Evolutionary conservation across 768 basidiomycete genomes (phyloP), one percentile per base, ranked within the genome.

Genomic region (Termitomyces titanicus): DNA sequence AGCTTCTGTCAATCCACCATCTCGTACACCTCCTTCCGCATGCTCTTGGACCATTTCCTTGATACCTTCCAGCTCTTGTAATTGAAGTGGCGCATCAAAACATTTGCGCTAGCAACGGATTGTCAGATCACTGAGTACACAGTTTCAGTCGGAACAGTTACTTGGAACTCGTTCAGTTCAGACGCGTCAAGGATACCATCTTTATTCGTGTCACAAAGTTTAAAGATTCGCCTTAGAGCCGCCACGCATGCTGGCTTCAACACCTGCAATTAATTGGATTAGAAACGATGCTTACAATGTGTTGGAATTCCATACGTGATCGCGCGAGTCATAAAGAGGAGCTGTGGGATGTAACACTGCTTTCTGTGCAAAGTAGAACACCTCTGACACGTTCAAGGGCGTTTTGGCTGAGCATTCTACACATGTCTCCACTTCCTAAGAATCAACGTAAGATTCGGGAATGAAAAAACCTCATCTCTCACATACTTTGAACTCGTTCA

Each of bases 361-460:
- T 68, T 97, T 98, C 71, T 97, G 95, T 1, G 96, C 96, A 70
- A 98, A 98, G 71, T 96, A 98, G 75, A 98, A 94, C 29, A 98
- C 94, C 70, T 96, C 95, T 15, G 94, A 95, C 55, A 98, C 88
- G 69, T 98, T 98, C 58, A 95, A 70, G 25, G 92, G 88, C 49
- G 89, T 73, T 68, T 89, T 88, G 3, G 94, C 94, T n/a, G 94
- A 96, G 66, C 92, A 93, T 73, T 98, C 96, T 29, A 98, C 91
- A 64, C 95, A 98, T 39, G 96, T 98, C 68, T 98, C 95, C 51
- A 98, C 95, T 82, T 98, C 95, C 96, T 98, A 61, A 59, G 20
- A 54, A 42, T 34, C 54, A 50, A 48, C 54, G 58, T 47, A 47
- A 51, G 42, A 56, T 34, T 51, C 40, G 35, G 31, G 37, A 44